Base-by-base conservation (phyloP, 73 alveolate species). In the Blepharisma japonicum region DNA sequence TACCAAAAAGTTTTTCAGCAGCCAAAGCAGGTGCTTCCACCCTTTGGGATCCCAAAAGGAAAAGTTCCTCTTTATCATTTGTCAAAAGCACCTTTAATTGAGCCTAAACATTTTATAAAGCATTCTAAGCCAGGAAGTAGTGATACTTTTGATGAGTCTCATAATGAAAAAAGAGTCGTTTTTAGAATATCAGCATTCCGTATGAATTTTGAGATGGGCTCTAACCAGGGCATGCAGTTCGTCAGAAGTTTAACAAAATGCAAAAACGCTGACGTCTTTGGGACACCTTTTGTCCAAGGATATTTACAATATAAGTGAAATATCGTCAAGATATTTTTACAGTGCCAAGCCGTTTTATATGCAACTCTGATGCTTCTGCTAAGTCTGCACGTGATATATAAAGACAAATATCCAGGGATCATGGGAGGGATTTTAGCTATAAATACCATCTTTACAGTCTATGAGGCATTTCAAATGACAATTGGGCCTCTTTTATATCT, bases 161-260 rank as follows among this genome's bases (percentile, higher is more conserved):
- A 53, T 53, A 39, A 61, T 14, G 74, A 61, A 61, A 61, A 8
- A 8, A 32, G 42, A 3, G 14, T 61, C 39, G 74, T 61, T 20
- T 61, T 20, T 25, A 61, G 74, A 5, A 39, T 61, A 8, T 14
- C 47, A 8, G 39, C 74, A 25, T 61, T 61, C 23, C 74, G 74
- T 18, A 61, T 61, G 74, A 61, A 61, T 39, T 25, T 61, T 25
- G 39, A n/a, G 11, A 8, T 61, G 23, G 74, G 74, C 18, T 14
- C 47, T 25, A 18, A 9, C 2, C 47, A 61, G 23, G 46, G 74
- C 18, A 14, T 61, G 23, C 38, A 61, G 46, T 61, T 61, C 5
- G 18, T 61, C 23, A 39, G 5, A 9, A 61, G 74, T 4, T 61
- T 61, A 5, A 20, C n/a, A 8, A 61, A 61, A 8, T 61, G 74